Percentiles rank a stretch among this genome's conserved stretches.
Evolutionary conservation across 495 filamentous ascomycete species (phyloP).

Genomic region (Penicillium pancosmium): DNA sequence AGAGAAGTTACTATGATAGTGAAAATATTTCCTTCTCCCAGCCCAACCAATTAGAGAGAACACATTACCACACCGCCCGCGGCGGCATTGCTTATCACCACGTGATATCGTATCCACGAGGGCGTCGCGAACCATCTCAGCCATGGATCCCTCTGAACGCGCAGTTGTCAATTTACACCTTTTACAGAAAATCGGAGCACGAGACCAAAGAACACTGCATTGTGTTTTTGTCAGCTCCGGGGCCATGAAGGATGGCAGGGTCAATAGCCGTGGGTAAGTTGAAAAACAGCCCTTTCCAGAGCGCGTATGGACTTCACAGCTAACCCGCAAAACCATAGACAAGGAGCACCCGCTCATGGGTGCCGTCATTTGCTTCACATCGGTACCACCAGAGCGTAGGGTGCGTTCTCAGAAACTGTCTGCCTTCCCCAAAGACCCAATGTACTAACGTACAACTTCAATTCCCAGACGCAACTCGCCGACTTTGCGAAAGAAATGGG

Average conservation of each 20-base stretch:
- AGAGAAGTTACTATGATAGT: no score
- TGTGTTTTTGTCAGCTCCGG: constrained; percentile 9
- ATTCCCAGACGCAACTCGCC: constrained; percentile 66
- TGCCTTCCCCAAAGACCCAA: not conserved
- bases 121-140: not conserved
- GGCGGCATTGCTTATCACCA: constrained; percentile 1
- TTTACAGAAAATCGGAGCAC: not conserved
- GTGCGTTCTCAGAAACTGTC: constrained; percentile 51
- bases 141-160: not conserved
- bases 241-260: constrained; percentile 51
- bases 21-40: no score
- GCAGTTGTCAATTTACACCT: not conserved
- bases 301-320: constrained; percentile 1
- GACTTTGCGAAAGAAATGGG: constrained; percentile 78
- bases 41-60: no score
- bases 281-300: not conserved
- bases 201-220: not conserved
- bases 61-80: not conserved
- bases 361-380: constrained; percentile 89
- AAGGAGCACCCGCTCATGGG: constrained; percentile 71
- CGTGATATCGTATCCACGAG: not conserved
- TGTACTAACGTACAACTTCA: constrained; percentile 13
- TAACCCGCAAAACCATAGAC: constrained; percentile 34
- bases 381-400: constrained; percentile 76
- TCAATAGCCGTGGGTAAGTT: constrained; percentile 39